A percentile compares a stretch with the other conserved stretches of the same genome.
Evolutionary conservation across 208 protist genomes (phyloP).

Genomic region (Crithidia brevicula): DNA sequence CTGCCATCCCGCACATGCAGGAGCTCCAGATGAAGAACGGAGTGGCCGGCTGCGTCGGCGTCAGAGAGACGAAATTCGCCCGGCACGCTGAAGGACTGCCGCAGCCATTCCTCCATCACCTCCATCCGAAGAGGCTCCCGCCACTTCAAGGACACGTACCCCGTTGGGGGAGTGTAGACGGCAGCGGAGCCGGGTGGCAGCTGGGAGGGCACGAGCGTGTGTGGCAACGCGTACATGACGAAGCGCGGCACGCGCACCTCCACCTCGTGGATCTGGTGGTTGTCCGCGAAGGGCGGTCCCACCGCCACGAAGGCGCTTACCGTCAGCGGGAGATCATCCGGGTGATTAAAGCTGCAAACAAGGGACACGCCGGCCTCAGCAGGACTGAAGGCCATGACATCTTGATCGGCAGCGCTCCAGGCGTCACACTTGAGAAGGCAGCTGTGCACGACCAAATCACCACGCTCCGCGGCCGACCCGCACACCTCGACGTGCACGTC

Average conservation of each 20-base stretch:
- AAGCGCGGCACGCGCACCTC: conserved; percentile 81
- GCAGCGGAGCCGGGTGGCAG: too few species aligned
- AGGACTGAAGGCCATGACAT: conserved; percentile 18
- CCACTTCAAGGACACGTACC: conserved; percentile 58
- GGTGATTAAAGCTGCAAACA: conserved; percentile 57
- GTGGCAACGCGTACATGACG: conserved; percentile 70
- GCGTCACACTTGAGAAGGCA: conserved; percentile 70
- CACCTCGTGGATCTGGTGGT: conserved; percentile 89
- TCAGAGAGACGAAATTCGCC: conserved; percentile 30
- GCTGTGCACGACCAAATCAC: conserved; percentile 70
- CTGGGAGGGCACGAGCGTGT: conserved; percentile 13
- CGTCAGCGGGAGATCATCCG: conserved; percentile 55
- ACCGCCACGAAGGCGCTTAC: conserved; percentile 87
- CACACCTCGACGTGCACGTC: conserved; percentile 36
- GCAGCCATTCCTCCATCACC: conserved; percentile 50
- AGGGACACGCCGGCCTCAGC: conserved; percentile 45
- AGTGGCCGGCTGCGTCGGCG: conserved; percentile 25
- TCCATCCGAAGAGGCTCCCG: conserved; percentile 40
- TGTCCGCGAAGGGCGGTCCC: conserved; percentile 54
- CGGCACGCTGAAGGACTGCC: conserved; percentile 54
- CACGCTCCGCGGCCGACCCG: conserved; percentile 21
- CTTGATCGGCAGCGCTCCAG: conserved; percentile 24
- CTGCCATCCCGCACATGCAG: conserved; percentile 71
- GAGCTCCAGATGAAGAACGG: conserved; percentile 49
- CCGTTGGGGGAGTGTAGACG: conserved; percentile 34